Evolutionary conservation across 1,284 basidiomycete genomes (phyloP).

Genomic region (Ceratobasidium sp.): DNA sequence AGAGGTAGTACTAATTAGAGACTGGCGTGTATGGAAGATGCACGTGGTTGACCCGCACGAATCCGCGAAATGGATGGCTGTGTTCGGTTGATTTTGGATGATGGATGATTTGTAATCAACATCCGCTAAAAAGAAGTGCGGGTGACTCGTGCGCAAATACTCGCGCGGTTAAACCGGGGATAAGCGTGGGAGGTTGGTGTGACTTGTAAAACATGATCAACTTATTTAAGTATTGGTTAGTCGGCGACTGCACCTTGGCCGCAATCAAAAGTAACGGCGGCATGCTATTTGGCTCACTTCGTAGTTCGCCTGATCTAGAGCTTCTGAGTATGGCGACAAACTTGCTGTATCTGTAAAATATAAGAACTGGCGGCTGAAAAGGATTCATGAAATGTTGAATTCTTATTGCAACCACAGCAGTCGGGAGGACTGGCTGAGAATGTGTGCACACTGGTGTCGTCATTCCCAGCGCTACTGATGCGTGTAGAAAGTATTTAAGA

Average conservation of each 20-base stretch:
- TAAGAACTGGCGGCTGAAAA: neutral
- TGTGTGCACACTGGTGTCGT: neutral
- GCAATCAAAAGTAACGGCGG: neutral
- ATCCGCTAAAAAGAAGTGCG: neutral
- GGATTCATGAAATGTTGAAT: neutral
- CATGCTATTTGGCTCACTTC: neutral
- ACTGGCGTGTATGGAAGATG: neutral
- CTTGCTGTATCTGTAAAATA: no score
- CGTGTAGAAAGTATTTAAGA: neutral
- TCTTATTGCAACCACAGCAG: neutral
- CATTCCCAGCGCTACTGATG: neutral
- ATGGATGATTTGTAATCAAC: neutral
- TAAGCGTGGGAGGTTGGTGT: neutral
- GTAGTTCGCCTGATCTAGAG: neutral
- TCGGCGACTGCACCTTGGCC: neutral
- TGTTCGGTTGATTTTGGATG: neutral
- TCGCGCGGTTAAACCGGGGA: neutral
- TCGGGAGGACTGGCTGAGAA: neutral
- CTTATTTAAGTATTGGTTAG: neutral
- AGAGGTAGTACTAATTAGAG: neutral
- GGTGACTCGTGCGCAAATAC: slow-evolving; percentile 1
- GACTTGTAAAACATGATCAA: neutral
- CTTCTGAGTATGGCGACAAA: no score
- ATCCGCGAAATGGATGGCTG: neutral
- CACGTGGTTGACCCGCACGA: neutral